Conservation (phyloP, 2,329 filamentous ascomycete genomes). For the Sphaerostilbella broomeana region DNA sequence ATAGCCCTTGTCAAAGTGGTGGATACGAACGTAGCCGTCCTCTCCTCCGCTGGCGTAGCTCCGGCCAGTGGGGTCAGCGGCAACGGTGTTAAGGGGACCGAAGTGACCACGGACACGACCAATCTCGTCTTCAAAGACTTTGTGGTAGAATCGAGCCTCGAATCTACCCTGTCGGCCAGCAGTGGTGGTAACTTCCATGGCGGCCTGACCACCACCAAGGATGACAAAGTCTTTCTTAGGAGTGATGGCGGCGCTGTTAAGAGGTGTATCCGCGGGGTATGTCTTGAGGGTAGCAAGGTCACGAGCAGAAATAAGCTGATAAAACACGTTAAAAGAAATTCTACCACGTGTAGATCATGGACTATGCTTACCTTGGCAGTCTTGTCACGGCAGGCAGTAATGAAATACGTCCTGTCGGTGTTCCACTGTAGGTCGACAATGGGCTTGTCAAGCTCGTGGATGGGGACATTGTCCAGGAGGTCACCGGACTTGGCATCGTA, state of each 20-base stretch:
- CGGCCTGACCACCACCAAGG: conserved; percentile 93
- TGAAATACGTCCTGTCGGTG: conserved; percentile 90
- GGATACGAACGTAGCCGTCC: conserved; percentile 95
- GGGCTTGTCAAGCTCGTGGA: conserved; percentile 75
- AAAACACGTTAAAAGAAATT: neutral
- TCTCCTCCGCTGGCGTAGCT: conserved; percentile 94
- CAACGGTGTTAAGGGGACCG: conserved; percentile 93
- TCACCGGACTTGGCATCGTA: conserved; percentile 93
- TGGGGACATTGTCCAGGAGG: conserved; percentile 69
- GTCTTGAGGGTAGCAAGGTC: conserved; percentile 91
- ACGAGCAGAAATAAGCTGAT: conserved; percentile 69
- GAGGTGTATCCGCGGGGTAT: conserved; percentile 83
- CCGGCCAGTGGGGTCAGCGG: conserved; percentile 83
- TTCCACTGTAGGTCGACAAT: conserved; percentile 97
- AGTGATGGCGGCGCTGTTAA: conserved; percentile 92
- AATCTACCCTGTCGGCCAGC: conserved; percentile 95
- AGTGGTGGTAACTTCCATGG: conserved; percentile 97
- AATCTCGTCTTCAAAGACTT: conserved; percentile 98
- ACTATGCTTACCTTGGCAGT: conserved; percentile 64
- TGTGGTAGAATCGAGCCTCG: conserved; percentile 99
- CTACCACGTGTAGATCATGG: neutral
- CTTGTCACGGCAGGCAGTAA: conserved; percentile 98
- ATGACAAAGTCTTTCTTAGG: conserved; percentile 97
- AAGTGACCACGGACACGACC: conserved; percentile 96
- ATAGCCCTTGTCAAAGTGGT: conserved; percentile 98